Conservation (phyloP, 108 stramenopile species). For the Cyclotella atomus region DNA sequence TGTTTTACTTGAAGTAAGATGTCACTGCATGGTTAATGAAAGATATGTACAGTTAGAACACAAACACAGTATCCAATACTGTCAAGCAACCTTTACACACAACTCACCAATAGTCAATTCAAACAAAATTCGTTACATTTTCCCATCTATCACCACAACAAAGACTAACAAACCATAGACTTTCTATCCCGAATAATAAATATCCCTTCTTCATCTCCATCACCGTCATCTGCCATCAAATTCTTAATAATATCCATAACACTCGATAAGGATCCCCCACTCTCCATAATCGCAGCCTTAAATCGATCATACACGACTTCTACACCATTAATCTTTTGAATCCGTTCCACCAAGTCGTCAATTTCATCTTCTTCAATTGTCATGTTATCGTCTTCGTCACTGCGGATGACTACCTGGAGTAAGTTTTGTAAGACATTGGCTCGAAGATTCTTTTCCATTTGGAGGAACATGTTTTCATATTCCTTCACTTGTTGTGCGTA, state of each 20-base stretch:
- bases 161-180: background rate
- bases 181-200: conserved; percentile 53
- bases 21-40: too few species aligned
- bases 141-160: background rate
- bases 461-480: conserved; percentile 59
- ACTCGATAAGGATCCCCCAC: conserved; percentile 51
- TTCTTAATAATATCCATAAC: conserved; percentile 80
- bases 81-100: background rate
- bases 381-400: conserved; percentile 64
- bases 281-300: conserved; percentile 42
- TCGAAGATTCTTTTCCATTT: conserved; percentile 65
- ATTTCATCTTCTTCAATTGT: conserved; percentile 66
- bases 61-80: too few species aligned
- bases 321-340: conserved; percentile 68
- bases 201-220: conserved; percentile 52
- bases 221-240: conserved; percentile 56
- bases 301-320: conserved; percentile 62
- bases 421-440: conserved; percentile 75
- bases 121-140: too few species aligned
- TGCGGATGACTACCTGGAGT: conserved; percentile 62
- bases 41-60: too few species aligned
- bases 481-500: conserved; percentile 71
- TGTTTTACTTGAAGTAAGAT: too few species aligned
- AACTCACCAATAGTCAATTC: background rate
- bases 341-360: conserved; percentile 48